Base-by-base conservation (phyloP, 768 basidiomycete species). In the Mycena maculata region DNA sequence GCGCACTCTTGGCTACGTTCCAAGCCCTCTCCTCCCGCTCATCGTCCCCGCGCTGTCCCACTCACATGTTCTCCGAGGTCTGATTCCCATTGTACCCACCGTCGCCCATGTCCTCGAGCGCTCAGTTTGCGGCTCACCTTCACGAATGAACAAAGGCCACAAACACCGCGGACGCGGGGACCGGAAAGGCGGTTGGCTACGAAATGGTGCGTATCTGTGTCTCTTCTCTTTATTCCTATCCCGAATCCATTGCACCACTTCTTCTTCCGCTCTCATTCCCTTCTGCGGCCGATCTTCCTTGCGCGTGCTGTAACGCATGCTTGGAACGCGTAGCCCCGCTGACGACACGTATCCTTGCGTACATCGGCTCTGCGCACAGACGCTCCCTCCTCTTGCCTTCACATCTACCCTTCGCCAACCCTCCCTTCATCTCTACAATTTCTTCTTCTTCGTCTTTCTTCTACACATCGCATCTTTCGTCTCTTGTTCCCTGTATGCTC, bases 131-230 rank as follows among this genome's bases (percentile, higher is more conserved):
- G 27, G 48, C 48, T 49, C 48, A 27, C 48, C 27, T 49, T 30
- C 30, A 49, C 23, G 48, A 49, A 28, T 30, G 30, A 49, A 49
- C 48, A 13, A 49, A 49, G 48, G 23, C 48, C 48, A n/a, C n/a
- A n/a, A 49, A 49, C 48, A 25, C 48, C 16, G 48, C 48, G 48
- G 48, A 30, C 48, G 27, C 48, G 48, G n/a, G n/a, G n/a, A n/a
- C n/a, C n/a, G n/a, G n/a, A n/a, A n/a, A n/a, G 27, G 28, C 48
- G 48, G 25, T 28, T 30, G 48, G 48, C 48, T 27, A 27, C 27
- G 48, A 49, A 30, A 49, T 49, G 30, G 48, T 49, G 48, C 48
- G 48, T 49, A 27, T 49, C 48, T 25, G 25, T 49, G 30, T 10
- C 48, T 27, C 13, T 49, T 49, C 48, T 49, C 11, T 49, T 27